Base-by-base conservation (phyloP, 1,284 basidiomycete species). In the Puccinia novopanici region DNA sequence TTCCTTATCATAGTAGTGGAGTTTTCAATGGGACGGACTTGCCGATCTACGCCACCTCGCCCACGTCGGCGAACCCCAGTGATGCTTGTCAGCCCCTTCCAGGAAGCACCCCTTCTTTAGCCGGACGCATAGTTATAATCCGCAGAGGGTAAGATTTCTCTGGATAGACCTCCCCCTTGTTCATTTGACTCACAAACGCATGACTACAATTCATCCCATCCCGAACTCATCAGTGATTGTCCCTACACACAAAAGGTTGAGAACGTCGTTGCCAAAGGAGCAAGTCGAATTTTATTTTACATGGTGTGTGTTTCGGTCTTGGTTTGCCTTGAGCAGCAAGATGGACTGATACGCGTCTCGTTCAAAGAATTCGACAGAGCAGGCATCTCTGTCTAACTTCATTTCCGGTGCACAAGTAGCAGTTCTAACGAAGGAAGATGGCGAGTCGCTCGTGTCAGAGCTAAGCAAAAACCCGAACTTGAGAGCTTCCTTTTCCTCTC, bases 31-130 rank as follows among this genome's bases (percentile, higher is more conserved):
- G 70, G 15, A 73, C 68, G n/a, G 52, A 75, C 48, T 65, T 75
- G 24, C 63, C 63, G 22, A 24, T 67, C 63, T 67, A 80, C 30
- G 27, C 42, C 22, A 74, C 79, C n/a, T 48, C 71, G 10, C 61
- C 73, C 63, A 65, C 59, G 5, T 67, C 61, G 22, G 22, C 37
- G 40, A 45, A 15, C 30, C 50, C 27, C 15, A 55, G 37, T 54
- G 79, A 80, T 48, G 79, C 71, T 30, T 80, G 79, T 30, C 30
- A 54, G n/a, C 45, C 70, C 12, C 55, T 80, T 30, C 63, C 79
- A 19, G n/a, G 27, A 19, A 65, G 15, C 19, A 74, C 71, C 22
- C 59, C 70, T 9, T 42, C 63, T 27, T 67, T 67, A 22, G 19
- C 40, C 1, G 42, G 48, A 2, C 22, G 22, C 22, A 42, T 67